Conservation (phyloP, 2,329 filamentous ascomycete species). For the Neonectria faginata region DNA sequence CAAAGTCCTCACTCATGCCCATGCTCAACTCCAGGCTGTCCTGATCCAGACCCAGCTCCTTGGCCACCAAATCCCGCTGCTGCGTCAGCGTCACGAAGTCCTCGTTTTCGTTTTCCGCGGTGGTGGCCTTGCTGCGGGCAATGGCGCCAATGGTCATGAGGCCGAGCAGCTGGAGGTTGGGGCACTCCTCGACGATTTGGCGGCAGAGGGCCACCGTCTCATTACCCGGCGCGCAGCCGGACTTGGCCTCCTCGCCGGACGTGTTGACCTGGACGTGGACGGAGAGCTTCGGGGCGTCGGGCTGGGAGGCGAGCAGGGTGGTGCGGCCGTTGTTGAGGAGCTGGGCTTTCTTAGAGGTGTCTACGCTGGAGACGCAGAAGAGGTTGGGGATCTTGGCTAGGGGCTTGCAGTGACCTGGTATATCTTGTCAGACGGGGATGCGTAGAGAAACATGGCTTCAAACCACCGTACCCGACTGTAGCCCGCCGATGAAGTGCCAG, state of each 20-base stretch:
- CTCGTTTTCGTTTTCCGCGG: constrained; percentile 85
- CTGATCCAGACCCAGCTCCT: constrained; percentile 59
- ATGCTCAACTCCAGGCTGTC: constrained; percentile 87
- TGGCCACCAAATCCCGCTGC: constrained; percentile 76
- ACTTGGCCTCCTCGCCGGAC: constrained; percentile 87
- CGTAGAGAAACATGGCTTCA: background rate
- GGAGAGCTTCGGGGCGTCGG: constrained; percentile 63
- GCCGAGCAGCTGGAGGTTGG: constrained; percentile 79
- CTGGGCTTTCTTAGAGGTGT: constrained; percentile 87
- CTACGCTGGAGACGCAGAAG: constrained; percentile 91
- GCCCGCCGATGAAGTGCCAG: constrained; percentile 97
- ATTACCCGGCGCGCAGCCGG: constrained; percentile 77
- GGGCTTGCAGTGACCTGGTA: constrained; percentile 84
- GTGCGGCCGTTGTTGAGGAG: constrained; percentile 82
- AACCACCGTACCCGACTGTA: constrained; percentile 74
- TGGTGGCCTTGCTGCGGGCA: constrained; percentile 80
- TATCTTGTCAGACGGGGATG: constrained; percentile 19
- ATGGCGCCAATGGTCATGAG: constrained; percentile 99
- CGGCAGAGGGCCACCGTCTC: constrained; percentile 74
- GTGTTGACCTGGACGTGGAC: constrained; percentile 97
- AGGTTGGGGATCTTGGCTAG: constrained; percentile 90
- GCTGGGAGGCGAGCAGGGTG: constrained; percentile 60
- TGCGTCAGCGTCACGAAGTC: constrained; percentile 80
- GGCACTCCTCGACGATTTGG: constrained; percentile 77
- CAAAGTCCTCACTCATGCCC: constrained; percentile 98